Conservation (phyloP, 2,329 filamentous ascomycete genomes). For the Exophiala spinifera region DNA sequence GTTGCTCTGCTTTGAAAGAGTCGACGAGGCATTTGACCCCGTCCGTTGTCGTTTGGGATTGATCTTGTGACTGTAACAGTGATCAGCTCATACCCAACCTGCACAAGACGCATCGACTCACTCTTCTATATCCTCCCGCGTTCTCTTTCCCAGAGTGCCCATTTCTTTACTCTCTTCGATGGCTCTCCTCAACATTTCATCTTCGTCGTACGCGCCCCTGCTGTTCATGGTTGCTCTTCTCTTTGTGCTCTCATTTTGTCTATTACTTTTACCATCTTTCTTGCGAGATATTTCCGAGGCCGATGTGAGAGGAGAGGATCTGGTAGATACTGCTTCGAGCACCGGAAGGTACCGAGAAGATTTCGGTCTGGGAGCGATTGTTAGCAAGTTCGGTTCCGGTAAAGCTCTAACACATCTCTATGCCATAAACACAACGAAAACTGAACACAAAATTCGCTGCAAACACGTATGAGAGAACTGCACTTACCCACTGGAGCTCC, state of each 20-base stretch:
- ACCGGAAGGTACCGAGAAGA: constrained; percentile 64
- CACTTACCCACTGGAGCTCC: constrained; percentile 79
- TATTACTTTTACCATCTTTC: constrained; percentile 50
- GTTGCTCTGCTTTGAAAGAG: constrained; percentile 50
- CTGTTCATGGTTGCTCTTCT: constrained; percentile 97
- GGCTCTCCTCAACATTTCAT: constrained; percentile 79
- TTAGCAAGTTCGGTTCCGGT: not conserved
- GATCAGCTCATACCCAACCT: constrained; percentile 4
- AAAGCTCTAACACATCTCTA: not conserved
- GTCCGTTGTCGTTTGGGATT: constrained; percentile 80
- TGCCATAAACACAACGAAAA: not conserved
- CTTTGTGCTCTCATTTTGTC: constrained; percentile 63
- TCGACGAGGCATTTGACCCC: constrained; percentile 67
- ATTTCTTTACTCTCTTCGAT: constrained; percentile 86
- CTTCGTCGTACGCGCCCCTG: constrained; percentile 91
- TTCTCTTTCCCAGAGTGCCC: constrained; percentile 71
- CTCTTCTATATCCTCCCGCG: constrained; percentile 91
- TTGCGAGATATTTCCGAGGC: constrained; percentile 40
- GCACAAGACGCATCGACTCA: constrained; percentile 50
- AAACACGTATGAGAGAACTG: constrained; percentile 4
- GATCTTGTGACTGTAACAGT: constrained; percentile 60
- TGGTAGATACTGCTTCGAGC: constrained; percentile 47
- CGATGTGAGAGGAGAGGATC: constrained; percentile 44
- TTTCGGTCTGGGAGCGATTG: constrained; percentile 48
- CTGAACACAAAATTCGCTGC: not conserved